Evolutionary conservation across 2,329 filamentous ascomycete species (phyloP).

Genomic region (Penicillium sclerotigenum): DNA sequence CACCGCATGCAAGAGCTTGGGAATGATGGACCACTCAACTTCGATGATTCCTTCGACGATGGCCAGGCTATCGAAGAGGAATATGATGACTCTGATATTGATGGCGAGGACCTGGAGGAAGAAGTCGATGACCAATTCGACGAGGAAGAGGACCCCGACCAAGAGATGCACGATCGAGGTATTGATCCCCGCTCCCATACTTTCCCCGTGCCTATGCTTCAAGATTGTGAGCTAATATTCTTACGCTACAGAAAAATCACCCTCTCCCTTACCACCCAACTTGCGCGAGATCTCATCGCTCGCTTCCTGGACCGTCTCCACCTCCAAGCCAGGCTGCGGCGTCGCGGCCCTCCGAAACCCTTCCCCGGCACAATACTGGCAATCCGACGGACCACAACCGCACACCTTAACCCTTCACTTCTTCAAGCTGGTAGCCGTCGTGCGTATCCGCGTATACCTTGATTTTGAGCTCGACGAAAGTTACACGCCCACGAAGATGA

Average conservation of each 20-base stretch:
- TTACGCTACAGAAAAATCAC: slow-evolving; percentile 30
- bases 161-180: slow-evolving; percentile 38
- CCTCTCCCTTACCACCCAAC: slow-evolving; percentile 39
- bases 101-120: slow-evolving; percentile 22
- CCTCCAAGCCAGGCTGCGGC: slow-evolving; percentile 60
- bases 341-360: slow-evolving; percentile 59
- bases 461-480: slow-evolving; percentile 93
- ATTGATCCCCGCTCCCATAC: neutral
- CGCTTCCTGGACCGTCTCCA: slow-evolving; percentile 64
- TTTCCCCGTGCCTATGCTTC: neutral
- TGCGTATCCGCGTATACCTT: slow-evolving; percentile 58
- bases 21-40: slow-evolving; percentile 18
- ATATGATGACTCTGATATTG: slow-evolving; percentile 20
- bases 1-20: slow-evolving; percentile 17
- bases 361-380: slow-evolving; percentile 59
- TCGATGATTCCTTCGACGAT: slow-evolving; percentile 16
- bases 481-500: slow-evolving; percentile 91
- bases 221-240: neutral
- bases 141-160: slow-evolving; percentile 29
- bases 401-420: slow-evolving; percentile 63
- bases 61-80: neutral
- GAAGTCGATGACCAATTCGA: slow-evolving; percentile 13
- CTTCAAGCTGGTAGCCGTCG: slow-evolving; percentile 52
- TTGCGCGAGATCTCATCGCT: slow-evolving; percentile 63
- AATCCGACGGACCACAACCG: slow-evolving; percentile 64